phyloP scores from a whole-genome alignment of 371 early-diverging fungal genomes.

The Dentiscutata heterogama region DNA sequence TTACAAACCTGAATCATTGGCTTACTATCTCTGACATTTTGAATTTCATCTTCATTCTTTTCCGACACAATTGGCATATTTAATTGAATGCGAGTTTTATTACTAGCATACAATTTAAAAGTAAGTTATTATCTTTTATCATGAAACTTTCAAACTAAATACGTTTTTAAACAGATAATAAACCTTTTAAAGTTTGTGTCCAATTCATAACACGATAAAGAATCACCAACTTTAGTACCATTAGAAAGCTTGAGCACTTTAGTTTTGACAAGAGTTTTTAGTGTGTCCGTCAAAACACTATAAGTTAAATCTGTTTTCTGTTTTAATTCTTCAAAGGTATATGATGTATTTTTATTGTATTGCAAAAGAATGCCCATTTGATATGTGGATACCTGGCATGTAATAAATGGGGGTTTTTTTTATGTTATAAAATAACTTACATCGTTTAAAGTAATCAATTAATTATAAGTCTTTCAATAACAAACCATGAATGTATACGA shows the following conservation, averaged over 20 bases:
- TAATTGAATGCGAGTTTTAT: conserved; percentile 87
- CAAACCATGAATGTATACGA: conserved; percentile 77
- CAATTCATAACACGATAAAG: conserved; percentile 69
- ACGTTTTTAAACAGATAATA: background rate
- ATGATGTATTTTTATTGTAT: conserved; percentile 76
- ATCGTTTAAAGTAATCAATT: background rate
- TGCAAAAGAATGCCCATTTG: conserved; percentile 92
- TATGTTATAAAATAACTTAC: background rate
- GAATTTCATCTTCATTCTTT: conserved; percentile 87
- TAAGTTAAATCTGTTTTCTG: conserved; percentile 75
- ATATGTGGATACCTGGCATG: conserved; percentile 75
- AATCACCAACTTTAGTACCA: conserved; percentile 65
- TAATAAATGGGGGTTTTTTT: too few species aligned
- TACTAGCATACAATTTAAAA: conserved; percentile 55
- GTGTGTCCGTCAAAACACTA: conserved; percentile 74
- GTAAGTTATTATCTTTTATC: too few species aligned
- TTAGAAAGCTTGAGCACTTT: conserved; percentile 72
- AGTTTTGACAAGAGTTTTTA: conserved; percentile 85
- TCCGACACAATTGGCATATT: conserved; percentile 86
- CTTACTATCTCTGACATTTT: conserved; percentile 90
- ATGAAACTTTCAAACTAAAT: background rate
- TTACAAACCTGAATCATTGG: conserved; percentile 79
- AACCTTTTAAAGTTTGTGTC: conserved; percentile 89
- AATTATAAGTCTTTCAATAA: background rate
- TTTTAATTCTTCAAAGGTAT: conserved; percentile 73